Base-by-base conservation (phyloP, 2,329 filamentous ascomycete species). In the Sporothrix pallida region DNA sequence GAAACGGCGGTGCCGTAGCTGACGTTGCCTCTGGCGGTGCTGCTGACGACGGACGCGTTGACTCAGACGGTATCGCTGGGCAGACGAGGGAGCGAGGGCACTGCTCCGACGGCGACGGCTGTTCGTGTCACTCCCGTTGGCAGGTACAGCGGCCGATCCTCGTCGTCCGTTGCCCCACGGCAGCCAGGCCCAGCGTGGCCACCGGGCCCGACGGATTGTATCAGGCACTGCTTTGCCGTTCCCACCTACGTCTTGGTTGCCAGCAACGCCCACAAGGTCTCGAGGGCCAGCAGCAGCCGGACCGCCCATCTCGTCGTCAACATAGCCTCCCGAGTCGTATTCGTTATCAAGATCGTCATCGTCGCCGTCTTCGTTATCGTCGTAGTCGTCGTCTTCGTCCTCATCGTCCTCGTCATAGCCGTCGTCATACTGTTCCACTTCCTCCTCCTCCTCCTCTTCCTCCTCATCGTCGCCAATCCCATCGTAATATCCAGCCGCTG, bases 361-460 rank as follows among this genome's bases (percentile, higher is more conserved):
- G n/a, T 67, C 69, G n/a, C 62, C 31, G n/a, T 68, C 37, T 20
- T 50, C 20, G 31, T 56, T 52, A 26, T 72, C 52, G n/a, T 72
- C 37, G 42, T 56, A 20, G 2, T 54, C 77, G 74, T 75, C 77
- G 52, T 79, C 77, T 42, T 78, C 78, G n/a, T 81, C 82, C 13
- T 80, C 80, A 13, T 80, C 79, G 8, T 78, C 77, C 1, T 77
- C 78, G 6, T 76, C 79, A n/a, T 77, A 79, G 37, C 79, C 80
- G 23, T 79, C 79, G 52, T 84, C 79, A 63, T 82, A 82, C 1
- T 67, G 54, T 2, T 72, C 70, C 0, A 71, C 71, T 2, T 75
- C 67, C 1, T 75, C 75, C 5, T 74, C 70, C 1, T 68, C 74
- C 3, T 71, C 70, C n/a, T 70, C 46, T 3, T 73, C 73, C 20